Percentiles rank a stretch among this genome's conserved stretches.
phyloP scores from a whole-genome alignment of 1,284 basidiomycete species.

The Pseudozyma tsukubaensis region DNA sequence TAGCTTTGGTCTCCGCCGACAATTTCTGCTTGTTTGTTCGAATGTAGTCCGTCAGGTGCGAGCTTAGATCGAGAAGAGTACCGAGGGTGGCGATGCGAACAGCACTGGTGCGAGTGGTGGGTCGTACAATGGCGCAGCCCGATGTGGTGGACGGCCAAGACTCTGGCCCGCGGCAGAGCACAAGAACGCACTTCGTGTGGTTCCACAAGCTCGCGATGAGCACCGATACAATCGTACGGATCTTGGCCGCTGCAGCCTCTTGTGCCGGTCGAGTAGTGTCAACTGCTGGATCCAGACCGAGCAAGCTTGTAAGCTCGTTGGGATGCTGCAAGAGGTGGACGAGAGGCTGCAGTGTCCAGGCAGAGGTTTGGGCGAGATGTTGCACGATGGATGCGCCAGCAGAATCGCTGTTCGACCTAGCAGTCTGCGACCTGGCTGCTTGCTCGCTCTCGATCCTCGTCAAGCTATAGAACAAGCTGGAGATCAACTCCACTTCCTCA shows the following conservation, averaged over 20 bases:
- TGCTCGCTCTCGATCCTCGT: slow-evolving; percentile 38
- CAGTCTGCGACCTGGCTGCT: neutral
- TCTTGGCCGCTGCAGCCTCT: slow-evolving; percentile 72
- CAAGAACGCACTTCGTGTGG: slow-evolving; percentile 78
- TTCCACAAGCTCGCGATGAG: slow-evolving; percentile 76
- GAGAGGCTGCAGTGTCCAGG: slow-evolving; percentile 77
- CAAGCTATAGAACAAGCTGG: slow-evolving; percentile 53
- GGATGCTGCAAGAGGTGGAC: slow-evolving; percentile 92
- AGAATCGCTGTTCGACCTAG: slow-evolving; percentile 2
- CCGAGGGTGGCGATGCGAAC: slow-evolving; percentile 58
- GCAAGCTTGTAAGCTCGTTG: slow-evolving; percentile 81
- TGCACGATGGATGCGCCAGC: slow-evolving; percentile 22
- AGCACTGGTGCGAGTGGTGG: slow-evolving; percentile 54
- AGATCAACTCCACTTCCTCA: slow-evolving; percentile 46
- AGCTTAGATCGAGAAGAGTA: slow-evolving; percentile 58
- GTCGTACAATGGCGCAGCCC: slow-evolving; percentile 68
- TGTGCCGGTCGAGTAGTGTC: slow-evolving; percentile 67
- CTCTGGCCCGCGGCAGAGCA: slow-evolving; percentile 76
- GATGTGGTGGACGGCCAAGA: slow-evolving; percentile 79
- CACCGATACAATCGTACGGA: slow-evolving; percentile 39
- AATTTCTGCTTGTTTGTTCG: slow-evolving; percentile 23
- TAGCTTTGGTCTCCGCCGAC: slow-evolving; percentile 9
- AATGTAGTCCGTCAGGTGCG: slow-evolving; percentile 52
- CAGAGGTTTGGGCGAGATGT: slow-evolving; percentile 27
- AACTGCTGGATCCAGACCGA: slow-evolving; percentile 79